These are phyloP conservation scores for Juglanconis juglandina DNA, from an alignment of 2,329 filamentous ascomycete species.

Conservation along the genomic window DNA sequence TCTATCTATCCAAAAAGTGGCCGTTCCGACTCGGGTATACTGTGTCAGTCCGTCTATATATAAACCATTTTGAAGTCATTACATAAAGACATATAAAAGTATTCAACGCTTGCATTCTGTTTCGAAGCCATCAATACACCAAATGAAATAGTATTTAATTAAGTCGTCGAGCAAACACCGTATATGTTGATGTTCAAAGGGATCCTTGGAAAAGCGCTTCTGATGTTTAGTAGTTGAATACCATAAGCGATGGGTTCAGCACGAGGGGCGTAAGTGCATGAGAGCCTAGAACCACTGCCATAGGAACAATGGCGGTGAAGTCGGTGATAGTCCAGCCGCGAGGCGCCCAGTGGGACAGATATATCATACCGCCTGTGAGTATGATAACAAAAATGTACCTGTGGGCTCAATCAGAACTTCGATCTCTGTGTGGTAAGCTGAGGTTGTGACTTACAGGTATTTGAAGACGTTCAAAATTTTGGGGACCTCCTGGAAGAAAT, in stretches of 20 bases:
- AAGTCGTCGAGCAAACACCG: too few relatives aligned
- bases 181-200: too few relatives aligned
- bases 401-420: not conserved
- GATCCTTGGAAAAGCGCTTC: not conserved
- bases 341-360: slow-evolving; percentile 42
- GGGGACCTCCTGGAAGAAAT: slow-evolving; percentile 55
- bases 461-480: slow-evolving; percentile 53
- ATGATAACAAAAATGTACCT: slow-evolving; percentile 19
- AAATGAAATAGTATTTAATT: not conserved
- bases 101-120: not conserved
- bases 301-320: slow-evolving; percentile 57
- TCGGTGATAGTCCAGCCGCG: slow-evolving; percentile 51
- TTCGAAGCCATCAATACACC: not conserved
- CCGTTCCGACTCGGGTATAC: not conserved
- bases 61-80: not conserved
- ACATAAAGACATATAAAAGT: not conserved
- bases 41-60: not conserved
- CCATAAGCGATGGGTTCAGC: slow-evolving; percentile 60
- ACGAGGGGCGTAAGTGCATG: slow-evolving; percentile 57
- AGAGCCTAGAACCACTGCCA: slow-evolving; percentile 47
- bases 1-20: too few relatives aligned
- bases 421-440: not conserved
- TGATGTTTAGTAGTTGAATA: slow-evolving; percentile 49
- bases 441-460: slow-evolving; percentile 43
- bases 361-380: slow-evolving; percentile 44